These are phyloP conservation scores for Mortierella sp. DNA, from an alignment of 371 early-diverging fungal genomes.

Conservation along the genomic window DNA sequence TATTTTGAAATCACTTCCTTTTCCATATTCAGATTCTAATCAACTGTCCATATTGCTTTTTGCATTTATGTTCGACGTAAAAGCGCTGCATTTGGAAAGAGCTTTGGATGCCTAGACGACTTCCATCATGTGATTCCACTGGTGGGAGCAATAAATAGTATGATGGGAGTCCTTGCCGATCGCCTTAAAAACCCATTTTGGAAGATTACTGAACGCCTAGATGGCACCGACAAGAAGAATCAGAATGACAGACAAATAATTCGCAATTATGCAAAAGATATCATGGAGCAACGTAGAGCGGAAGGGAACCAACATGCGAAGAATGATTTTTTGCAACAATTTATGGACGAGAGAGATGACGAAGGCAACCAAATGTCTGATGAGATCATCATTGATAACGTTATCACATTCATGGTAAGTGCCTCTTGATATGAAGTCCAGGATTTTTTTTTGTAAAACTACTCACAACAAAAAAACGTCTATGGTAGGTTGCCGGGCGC, in stretches of 20 bases:
- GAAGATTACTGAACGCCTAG: slow-evolving; percentile 27
- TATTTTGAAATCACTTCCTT: not conserved
- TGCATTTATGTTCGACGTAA: not conserved
- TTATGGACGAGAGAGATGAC: slow-evolving; percentile 66
- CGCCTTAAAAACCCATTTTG: slow-evolving; percentile 33
- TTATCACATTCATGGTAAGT: slow-evolving; percentile 68
- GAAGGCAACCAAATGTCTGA: slow-evolving; percentile 62
- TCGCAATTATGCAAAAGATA: not conserved
- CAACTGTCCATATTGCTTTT: too few species aligned
- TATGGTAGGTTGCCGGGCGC: slow-evolving; percentile 62
- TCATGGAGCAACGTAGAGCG: slow-evolving; percentile 24
- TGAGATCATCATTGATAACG: slow-evolving; percentile 66
- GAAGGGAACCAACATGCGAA: slow-evolving; percentile 45
- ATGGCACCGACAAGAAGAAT: slow-evolving; percentile 11
- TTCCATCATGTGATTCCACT: slow-evolving; percentile 11
- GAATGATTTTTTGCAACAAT: slow-evolving; percentile 67
- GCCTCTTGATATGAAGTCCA: not conserved
- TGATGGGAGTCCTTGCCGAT: slow-evolving; percentile 1
- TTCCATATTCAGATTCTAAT: not conserved
- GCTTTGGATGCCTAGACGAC: slow-evolving; percentile 33
- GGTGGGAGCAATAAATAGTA: slow-evolving; percentile 14
- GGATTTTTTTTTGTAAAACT: not conserved
- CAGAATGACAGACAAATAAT: not conserved
- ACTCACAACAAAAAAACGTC: not conserved
- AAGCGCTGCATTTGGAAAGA: slow-evolving; percentile 36